Percentiles rank a stretch among this genome's conserved stretches.
Conservation (phyloP, 495 filamentous ascomycete genomes). For the Tuber calosporum region DNA sequence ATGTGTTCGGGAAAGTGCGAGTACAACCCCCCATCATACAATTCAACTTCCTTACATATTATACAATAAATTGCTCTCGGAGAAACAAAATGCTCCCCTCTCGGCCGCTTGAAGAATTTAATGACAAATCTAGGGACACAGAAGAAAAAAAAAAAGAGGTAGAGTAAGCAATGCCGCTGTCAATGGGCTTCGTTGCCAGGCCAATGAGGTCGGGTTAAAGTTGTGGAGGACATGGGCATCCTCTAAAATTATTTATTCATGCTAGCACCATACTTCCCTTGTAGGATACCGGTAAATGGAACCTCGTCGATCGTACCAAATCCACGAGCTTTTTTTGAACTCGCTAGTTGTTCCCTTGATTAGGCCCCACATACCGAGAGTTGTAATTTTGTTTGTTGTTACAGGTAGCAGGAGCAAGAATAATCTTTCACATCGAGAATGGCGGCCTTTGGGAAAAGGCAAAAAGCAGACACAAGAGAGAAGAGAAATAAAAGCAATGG, state of each 20-base stretch:
- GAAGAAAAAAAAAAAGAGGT: conserved; percentile 2
- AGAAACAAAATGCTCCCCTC: neutral
- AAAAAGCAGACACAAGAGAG: conserved; percentile 20
- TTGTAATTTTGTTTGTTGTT: conserved; percentile 11
- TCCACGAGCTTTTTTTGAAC: conserved; percentile 28
- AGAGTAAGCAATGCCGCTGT: conserved; percentile 26
- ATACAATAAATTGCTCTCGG: neutral
- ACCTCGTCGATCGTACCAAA: conserved; percentile 23
- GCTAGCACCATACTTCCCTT: neutral
- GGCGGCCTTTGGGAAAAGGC: conserved; percentile 22
- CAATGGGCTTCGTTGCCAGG: conserved; percentile 31
- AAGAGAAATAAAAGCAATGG: conserved; percentile 19
- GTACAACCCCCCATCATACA: neutral
- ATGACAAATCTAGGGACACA: conserved; percentile 28
- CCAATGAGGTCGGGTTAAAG: conserved; percentile 31
- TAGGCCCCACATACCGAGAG: neutral
- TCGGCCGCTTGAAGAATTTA: neutral
- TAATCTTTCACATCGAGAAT: conserved; percentile 20
- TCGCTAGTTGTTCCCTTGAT: conserved; percentile 12
- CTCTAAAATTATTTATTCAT: neutral
- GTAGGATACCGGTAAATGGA: neutral
- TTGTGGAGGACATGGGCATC: conserved; percentile 24
- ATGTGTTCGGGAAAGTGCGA: neutral
- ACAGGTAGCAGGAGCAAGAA: conserved; percentile 27
- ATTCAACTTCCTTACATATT: neutral